A percentile compares a stretch with the other conserved stretches of the same genome.
Conservation (phyloP, 345 rosid genomes). For the Excoecaria agallocha region DNA sequence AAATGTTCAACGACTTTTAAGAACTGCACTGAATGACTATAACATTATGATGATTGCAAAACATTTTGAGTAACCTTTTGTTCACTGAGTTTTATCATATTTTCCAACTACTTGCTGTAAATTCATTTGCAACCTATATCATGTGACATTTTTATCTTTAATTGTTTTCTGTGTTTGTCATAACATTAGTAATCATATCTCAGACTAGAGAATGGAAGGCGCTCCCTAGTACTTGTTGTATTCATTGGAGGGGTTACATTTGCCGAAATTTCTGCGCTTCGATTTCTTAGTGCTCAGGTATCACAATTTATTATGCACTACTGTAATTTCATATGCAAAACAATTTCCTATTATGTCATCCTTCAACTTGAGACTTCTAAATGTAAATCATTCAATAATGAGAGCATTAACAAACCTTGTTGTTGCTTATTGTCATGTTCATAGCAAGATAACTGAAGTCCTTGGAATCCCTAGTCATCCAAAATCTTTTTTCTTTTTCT, state of each 20-base stretch:
- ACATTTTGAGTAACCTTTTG: neutral
- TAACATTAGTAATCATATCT: constrained; percentile 13
- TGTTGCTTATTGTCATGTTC: neutral
- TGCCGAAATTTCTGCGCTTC: constrained; percentile 91
- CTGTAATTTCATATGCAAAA: neutral
- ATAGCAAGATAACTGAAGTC: neutral
- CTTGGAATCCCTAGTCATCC: neutral
- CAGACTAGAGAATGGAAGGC: constrained; percentile 86
- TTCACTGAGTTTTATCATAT: neutral
- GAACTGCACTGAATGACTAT: neutral
- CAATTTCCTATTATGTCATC: neutral
- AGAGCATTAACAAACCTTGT: neutral
- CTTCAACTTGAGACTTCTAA: neutral
- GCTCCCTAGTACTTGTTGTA: constrained; percentile 83
- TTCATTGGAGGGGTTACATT: constrained; percentile 91
- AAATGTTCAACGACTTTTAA: neutral
- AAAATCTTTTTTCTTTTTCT: neutral
- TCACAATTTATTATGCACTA: neutral
- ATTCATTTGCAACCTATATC: neutral
- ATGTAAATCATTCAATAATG: neutral
- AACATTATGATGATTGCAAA: neutral
- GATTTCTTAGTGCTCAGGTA: constrained; percentile 92
- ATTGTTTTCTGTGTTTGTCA: neutral
- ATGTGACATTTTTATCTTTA: neutral
- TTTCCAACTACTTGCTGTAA: neutral